These are phyloP conservation scores for Magnaporthiopsis incrustans DNA, from an alignment of 2,329 filamentous ascomycete species.

Conservation along the genomic window DNA sequence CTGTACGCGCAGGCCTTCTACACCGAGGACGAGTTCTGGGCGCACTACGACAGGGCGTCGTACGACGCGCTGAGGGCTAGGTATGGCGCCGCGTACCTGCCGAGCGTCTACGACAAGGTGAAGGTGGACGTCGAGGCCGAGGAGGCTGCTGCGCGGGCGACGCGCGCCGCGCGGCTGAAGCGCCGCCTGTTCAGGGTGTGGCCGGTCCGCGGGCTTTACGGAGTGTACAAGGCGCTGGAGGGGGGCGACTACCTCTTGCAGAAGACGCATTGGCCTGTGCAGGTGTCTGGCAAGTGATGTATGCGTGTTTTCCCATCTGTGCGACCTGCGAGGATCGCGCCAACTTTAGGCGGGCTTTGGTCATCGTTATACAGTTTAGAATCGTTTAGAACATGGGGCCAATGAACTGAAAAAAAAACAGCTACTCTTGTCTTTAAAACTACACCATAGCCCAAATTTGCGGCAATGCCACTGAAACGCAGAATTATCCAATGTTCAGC, in stretches of 20 bases:
- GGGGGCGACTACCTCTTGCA: slow-evolving; percentile 39
- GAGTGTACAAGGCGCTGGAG: slow-evolving; percentile 34
- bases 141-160: slow-evolving; percentile 20
- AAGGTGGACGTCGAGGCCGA: slow-evolving; percentile 36
- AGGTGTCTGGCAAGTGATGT: neutral
- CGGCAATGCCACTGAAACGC: too few relatives aligned
- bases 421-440: too few relatives aligned
- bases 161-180: slow-evolving; percentile 24
- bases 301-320: too few relatives aligned
- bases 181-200: slow-evolving; percentile 25
- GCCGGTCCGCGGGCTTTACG: slow-evolving; percentile 37
- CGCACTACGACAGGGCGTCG: slow-evolving; percentile 49
- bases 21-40: slow-evolving; percentile 61
- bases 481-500: too few relatives aligned
- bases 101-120: slow-evolving; percentile 62
- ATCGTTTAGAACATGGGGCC: too few relatives aligned
- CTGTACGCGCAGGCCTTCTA: slow-evolving; percentile 65
- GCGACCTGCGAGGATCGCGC: too few relatives aligned
- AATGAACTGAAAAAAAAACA: too few relatives aligned
- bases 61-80: slow-evolving; percentile 51
- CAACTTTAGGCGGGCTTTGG: too few relatives aligned
- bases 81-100: slow-evolving; percentile 52
- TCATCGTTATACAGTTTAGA: too few relatives aligned
- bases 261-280: slow-evolving; percentile 13
- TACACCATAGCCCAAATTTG: too few relatives aligned